Percentiles rank a stretch among this genome's conserved stretches.
Evolutionary conservation across 164 flowering plant genomes (phyloP).

Genomic region (Berberis vulgaris): DNA sequence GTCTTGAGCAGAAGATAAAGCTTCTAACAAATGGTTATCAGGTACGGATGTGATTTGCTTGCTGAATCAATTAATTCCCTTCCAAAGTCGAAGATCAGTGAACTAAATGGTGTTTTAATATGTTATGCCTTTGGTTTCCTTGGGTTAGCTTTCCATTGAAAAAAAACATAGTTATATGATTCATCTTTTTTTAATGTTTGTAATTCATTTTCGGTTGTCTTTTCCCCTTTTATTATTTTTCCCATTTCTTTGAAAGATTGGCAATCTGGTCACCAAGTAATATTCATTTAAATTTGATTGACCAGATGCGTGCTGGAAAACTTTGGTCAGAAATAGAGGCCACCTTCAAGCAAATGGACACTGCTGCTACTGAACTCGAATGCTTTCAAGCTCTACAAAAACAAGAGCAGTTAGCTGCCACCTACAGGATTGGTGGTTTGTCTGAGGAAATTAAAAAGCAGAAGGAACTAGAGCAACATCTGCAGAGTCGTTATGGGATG

Average conservation of each 20-base stretch:
- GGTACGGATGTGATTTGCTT: constrained; percentile 28
- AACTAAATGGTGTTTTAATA: neutral
- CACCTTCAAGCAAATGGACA: constrained; percentile 79
- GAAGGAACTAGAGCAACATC: constrained; percentile 66
- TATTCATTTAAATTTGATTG: constrained; percentile 2
- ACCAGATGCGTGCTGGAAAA: constrained; percentile 57
- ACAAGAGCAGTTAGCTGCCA: constrained; percentile 80
- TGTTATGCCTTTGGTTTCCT: no score
- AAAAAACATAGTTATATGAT: no score
- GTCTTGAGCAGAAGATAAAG: constrained; percentile 73
- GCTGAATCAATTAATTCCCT: neutral
- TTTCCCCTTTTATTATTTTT: neutral
- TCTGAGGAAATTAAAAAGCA: constrained; percentile 84
- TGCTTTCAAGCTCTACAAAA: constrained; percentile 81
- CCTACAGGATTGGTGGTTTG: constrained; percentile 52
- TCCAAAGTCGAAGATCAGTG: no score
- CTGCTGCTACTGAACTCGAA: constrained; percentile 85
- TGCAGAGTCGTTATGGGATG: constrained; percentile 67
- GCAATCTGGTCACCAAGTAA: no score
- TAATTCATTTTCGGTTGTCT: neutral
- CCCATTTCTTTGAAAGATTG: no score
- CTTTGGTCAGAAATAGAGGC: constrained; percentile 75
- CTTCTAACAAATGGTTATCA: constrained; percentile 79
- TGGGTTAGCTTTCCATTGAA: no score
- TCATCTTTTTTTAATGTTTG: no score